Percentiles rank a stretch among this genome's conserved stretches.
Evolutionary conservation across 202 grass and related monocot species (phyloP).

Genomic region (Musa balbisiana): DNA sequence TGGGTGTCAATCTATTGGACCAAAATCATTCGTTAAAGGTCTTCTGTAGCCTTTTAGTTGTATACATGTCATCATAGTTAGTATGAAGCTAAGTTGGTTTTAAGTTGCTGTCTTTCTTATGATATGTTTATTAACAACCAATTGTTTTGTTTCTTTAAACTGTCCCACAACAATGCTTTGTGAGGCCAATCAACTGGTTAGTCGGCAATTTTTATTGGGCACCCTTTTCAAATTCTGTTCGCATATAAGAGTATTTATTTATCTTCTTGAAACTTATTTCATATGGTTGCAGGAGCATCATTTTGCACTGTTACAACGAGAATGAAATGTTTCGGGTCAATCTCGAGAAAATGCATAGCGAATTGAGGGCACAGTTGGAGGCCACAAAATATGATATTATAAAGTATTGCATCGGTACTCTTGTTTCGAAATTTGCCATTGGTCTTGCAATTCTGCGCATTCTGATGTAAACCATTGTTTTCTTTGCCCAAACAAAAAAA

Average conservation of each 20-base stretch:
- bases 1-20: too few relatives aligned
- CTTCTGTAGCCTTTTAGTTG: too few relatives aligned
- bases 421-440: slow-evolving; percentile 74
- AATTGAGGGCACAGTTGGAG: slow-evolving; percentile 74
- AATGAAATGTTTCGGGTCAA: slow-evolving; percentile 72
- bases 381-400: slow-evolving; percentile 92
- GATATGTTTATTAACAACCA: too few relatives aligned
- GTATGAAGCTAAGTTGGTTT: too few relatives aligned
- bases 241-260: background rate
- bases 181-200: too few relatives aligned
- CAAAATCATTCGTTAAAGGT: too few relatives aligned
- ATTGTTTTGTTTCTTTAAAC: too few relatives aligned
- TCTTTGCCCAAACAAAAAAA: slow-evolving; percentile 11
- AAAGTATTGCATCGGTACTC: slow-evolving; percentile 93
- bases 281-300: slow-evolving; percentile 57
- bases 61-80: too few relatives aligned
- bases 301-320: slow-evolving; percentile 57
- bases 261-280: background rate
- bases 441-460: slow-evolving; percentile 79
- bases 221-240: background rate
- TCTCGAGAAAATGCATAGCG: slow-evolving; percentile 93
- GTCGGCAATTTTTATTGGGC: too few relatives aligned
- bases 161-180: too few relatives aligned
- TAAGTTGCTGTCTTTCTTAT: too few relatives aligned
- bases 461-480: slow-evolving; percentile 50